Evolutionary conservation across 2,329 filamentous ascomycete species (phyloP), one percentile per base, ranked within the genome.

Genomic region (Diaporthe humulicola): DNA sequence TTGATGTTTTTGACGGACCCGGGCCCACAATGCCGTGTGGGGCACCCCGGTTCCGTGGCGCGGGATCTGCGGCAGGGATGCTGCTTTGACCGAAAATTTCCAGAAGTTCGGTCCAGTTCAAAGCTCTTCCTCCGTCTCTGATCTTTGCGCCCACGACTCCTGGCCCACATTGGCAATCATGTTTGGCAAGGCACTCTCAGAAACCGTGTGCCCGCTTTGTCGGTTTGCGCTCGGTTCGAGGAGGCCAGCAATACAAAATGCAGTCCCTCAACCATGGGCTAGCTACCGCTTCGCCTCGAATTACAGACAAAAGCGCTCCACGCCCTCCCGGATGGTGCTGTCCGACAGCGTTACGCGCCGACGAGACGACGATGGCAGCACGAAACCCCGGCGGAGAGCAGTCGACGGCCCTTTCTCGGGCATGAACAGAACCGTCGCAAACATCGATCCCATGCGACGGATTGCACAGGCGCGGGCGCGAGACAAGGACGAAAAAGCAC

Each of bases 291-390:
- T 83, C 76, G 80, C 83, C 72, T 83, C 83, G 54, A 83, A 81
- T 67, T 69, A 70, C 28, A 80, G 81, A 70, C 80, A 79, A 36
- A 77, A 78, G 70, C 83, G 80, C 73, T 76, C 81, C 74, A 82
- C 84, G 71, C 87, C 90, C 48, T 89, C 89, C 56, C 89, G 90
- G 69, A 91, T 91, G 90, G 86, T 90, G 40, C 85, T 92, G 9
- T 90, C 90, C 12, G 86, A 90, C 77, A 85, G 84, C 60, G 90
- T 91, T 33, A 84, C 85, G 50, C 80, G 82, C 70, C 79, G 75
- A 14, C 77, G 79, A 58, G 78, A 78, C 40, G 81, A 81, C 74
- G 78, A 78, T 38, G 81, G 81, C 75, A 81, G 83, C 36, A 81
- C 79, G 73, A 84, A 79, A 74, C 82, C 81, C 12, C 84, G 85